phyloP scores from a whole-genome alignment of 768 basidiomycete species.

The Pleurotus eryngii region DNA sequence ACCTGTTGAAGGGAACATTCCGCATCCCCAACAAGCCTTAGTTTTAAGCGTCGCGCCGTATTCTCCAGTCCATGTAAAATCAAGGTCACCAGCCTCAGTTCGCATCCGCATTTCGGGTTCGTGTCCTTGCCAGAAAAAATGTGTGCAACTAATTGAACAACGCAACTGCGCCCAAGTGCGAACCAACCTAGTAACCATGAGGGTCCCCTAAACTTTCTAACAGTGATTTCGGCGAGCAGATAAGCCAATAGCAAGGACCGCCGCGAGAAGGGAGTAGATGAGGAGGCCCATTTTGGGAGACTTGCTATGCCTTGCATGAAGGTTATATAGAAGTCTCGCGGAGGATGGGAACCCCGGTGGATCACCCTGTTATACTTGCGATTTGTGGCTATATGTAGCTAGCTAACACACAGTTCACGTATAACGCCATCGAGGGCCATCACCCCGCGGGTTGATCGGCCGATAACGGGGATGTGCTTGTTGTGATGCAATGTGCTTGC shows the following conservation, averaged over 20 bases:
- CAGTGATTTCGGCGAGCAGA: neutral
- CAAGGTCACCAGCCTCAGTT: slow-evolving; percentile 25
- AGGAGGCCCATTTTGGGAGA: neutral
- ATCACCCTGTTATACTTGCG: too few species aligned
- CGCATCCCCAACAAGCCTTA: slow-evolving; percentile 6
- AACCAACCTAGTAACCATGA: slow-evolving; percentile 3
- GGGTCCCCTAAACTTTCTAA: neutral
- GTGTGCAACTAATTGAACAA: neutral
- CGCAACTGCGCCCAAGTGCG: neutral
- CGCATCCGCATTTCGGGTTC: slow-evolving; percentile 17
- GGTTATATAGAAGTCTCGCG: too few species aligned
- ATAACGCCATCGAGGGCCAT: too few species aligned
- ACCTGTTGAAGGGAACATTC: neutral
- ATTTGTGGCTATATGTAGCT: too few species aligned
- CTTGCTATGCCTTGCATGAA: too few species aligned
- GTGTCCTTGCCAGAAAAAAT: slow-evolving; percentile 15
- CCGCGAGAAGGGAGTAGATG: neutral
- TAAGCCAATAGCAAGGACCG: neutral
- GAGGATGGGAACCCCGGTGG: too few species aligned
- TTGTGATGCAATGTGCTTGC: too few species aligned
- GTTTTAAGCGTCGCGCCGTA: slow-evolving; percentile 22
- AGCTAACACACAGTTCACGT: too few species aligned
- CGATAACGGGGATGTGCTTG: too few species aligned
- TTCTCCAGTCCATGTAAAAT: slow-evolving; percentile 22
- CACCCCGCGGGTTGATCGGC: too few species aligned